Percentiles rank a stretch among this genome's conserved stretches.
Conservation (phyloP, 192 early-diverging fungal genomes). For the Rhizoclosmatium sp. region DNA sequence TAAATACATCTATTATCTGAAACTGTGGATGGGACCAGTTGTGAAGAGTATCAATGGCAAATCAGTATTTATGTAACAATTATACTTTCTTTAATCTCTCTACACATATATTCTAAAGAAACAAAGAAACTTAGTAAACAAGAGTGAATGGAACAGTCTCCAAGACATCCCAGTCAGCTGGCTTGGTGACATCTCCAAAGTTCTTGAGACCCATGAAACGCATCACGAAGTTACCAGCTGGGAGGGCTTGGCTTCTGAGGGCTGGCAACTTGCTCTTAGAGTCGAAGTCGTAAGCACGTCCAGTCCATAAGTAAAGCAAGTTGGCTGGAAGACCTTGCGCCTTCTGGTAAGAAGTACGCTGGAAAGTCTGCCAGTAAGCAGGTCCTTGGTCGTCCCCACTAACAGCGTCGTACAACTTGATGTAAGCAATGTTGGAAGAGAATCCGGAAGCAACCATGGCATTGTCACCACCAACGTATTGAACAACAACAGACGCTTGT, state of each 20-base stretch:
- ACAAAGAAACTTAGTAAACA: not conserved
- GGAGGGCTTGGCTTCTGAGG: not conserved
- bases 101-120: not conserved
- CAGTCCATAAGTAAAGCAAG: not conserved
- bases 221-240: not conserved
- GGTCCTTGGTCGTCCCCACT: not conserved
- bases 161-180: conserved; percentile 1
- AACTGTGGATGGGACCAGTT: too few species aligned
- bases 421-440: not conserved
- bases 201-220: not conserved
- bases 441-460: conserved; percentile 1
- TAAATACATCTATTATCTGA: too few species aligned
- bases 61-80: not conserved
- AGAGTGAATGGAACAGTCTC: not conserved
- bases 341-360: not conserved
- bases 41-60: too few species aligned
- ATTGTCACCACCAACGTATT: not conserved
- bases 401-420: not conserved
- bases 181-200: not conserved
- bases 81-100: not conserved
- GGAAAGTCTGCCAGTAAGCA: not conserved
- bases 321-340: not conserved
- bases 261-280: not conserved
- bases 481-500: not conserved
- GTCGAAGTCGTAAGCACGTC: not conserved